phyloP scores from a whole-genome alignment of 495 filamentous ascomycete species.

The Xylaria bambusicola region DNA sequence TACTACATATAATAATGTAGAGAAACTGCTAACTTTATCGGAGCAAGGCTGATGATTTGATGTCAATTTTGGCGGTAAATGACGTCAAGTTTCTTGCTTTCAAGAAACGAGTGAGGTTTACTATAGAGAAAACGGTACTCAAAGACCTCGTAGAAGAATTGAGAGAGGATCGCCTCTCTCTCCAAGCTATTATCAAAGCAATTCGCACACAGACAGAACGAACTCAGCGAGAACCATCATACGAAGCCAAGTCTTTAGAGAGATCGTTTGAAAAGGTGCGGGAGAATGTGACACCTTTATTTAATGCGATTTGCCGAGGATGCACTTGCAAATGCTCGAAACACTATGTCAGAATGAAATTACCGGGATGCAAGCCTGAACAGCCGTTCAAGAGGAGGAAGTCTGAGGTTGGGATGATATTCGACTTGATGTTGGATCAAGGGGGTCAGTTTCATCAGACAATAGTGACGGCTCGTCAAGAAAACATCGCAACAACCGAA shows the following conservation, averaged over 20 bases:
- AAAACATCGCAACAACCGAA: too few relatives aligned
- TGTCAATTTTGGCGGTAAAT: neutral
- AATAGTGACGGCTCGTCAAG: too few relatives aligned
- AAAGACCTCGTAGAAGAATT: neutral
- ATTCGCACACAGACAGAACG: neutral
- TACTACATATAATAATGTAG: too few relatives aligned
- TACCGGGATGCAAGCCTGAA: too few relatives aligned
- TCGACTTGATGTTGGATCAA: too few relatives aligned
- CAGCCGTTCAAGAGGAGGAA: too few relatives aligned
- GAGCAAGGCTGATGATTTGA: neutral
- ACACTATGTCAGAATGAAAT: too few relatives aligned
- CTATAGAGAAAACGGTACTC: neutral
- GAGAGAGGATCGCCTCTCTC: neutral
- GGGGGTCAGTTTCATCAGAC: too few relatives aligned
- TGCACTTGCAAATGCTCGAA: too few relatives aligned
- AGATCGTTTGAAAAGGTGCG: neutral
- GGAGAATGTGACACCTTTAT: neutral
- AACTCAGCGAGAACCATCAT: neutral
- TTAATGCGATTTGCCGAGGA: too few relatives aligned
- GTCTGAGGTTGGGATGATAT: too few relatives aligned
- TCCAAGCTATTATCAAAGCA: neutral
- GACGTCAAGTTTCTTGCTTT: neutral
- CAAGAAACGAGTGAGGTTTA: neutral
- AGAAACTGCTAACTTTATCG: too few relatives aligned
- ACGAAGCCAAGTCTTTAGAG: neutral